Conservation (phyloP, 1,284 basidiomycete species). For the Grifola frondosa region DNA sequence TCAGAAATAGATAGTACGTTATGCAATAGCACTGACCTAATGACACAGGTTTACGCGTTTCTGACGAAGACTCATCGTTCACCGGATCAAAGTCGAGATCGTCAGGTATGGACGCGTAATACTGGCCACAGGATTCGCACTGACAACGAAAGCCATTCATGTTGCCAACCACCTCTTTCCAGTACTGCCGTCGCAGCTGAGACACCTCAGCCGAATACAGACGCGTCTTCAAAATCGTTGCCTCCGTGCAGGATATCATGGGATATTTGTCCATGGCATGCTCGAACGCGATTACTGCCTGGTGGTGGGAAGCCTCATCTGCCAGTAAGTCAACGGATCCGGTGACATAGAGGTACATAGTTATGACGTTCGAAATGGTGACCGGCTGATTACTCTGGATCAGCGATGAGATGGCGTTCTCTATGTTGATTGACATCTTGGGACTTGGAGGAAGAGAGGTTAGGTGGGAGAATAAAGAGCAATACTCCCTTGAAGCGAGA, state of each 20-base stretch:
- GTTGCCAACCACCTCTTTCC: conserved; percentile 12
- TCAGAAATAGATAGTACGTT: too few relatives aligned
- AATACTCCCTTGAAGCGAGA: too few relatives aligned
- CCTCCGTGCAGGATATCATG: conserved; percentile 10
- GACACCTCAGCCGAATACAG: conserved; percentile 15
- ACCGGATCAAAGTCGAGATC: too few relatives aligned
- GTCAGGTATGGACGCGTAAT: too few relatives aligned
- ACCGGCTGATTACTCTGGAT: conserved; percentile 15
- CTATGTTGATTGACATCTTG: conserved; percentile 15
- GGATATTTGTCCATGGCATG: conserved; percentile 23
- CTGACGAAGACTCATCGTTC: too few relatives aligned
- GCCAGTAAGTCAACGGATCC: too few relatives aligned
- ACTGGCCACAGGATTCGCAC: too few relatives aligned
- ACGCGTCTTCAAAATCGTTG: background rate
- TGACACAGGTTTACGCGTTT: too few relatives aligned
- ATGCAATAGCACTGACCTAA: too few relatives aligned
- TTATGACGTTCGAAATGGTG: conserved; percentile 19
- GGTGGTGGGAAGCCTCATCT: conserved; percentile 6
- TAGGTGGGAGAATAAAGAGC: conserved; percentile 16
- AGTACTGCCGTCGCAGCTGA: conserved; percentile 18
- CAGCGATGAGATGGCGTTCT: conserved; percentile 16
- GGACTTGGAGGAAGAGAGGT: background rate
- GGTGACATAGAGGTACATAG: conserved; percentile 17
- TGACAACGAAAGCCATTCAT: too few relatives aligned
- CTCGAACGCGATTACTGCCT: conserved; percentile 14